A percentile compares a stretch with the other conserved stretches of the same genome.
These are phyloP conservation scores for Phytophthora ohioensis DNA, from an alignment of 352 stramenopile species.

Conservation along the genomic window DNA sequence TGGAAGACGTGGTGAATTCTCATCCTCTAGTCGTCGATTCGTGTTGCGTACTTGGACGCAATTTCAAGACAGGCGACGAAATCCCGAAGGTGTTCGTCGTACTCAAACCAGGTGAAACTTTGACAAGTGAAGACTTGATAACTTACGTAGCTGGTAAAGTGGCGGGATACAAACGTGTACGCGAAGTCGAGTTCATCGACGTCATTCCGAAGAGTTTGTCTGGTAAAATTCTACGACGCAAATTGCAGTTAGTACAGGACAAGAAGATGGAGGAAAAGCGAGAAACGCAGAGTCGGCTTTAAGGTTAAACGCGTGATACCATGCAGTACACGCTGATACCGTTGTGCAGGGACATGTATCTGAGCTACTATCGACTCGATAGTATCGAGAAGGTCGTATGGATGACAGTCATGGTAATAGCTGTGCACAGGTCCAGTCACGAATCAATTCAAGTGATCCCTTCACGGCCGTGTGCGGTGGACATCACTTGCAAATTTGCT, in stretches of 20 bases:
- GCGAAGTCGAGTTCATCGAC: constrained; percentile 86
- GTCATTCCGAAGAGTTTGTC: constrained; percentile 89
- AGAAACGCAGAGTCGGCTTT: constrained; percentile 8
- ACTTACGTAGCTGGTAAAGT: constrained; percentile 83
- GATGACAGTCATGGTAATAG: background rate
- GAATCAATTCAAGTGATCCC: constrained; percentile 8
- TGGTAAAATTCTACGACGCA: constrained; percentile 90
- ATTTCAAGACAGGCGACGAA: constrained; percentile 78
- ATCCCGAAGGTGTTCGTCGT: constrained; percentile 93
- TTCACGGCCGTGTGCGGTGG: background rate
- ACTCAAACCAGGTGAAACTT: constrained; percentile 49
- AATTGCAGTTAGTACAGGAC: constrained; percentile 64
- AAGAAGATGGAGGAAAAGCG: constrained; percentile 36
- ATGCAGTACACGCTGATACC: background rate
- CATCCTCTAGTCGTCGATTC: constrained; percentile 81
- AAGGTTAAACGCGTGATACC: background rate
- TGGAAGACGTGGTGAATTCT: constrained; percentile 90
- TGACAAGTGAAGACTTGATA: constrained; percentile 36
- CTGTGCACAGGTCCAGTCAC: constrained; percentile 3
- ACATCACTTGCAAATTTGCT: constrained; percentile 15
- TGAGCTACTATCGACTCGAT: background rate
- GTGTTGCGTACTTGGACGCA: constrained; percentile 57
- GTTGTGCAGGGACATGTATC: background rate
- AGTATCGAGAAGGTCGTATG: background rate
- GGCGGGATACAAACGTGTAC: constrained; percentile 89